Evolutionary conservation across 257 asterid species (phyloP).

Genomic region (Rauvolfia tetraphylla): DNA sequence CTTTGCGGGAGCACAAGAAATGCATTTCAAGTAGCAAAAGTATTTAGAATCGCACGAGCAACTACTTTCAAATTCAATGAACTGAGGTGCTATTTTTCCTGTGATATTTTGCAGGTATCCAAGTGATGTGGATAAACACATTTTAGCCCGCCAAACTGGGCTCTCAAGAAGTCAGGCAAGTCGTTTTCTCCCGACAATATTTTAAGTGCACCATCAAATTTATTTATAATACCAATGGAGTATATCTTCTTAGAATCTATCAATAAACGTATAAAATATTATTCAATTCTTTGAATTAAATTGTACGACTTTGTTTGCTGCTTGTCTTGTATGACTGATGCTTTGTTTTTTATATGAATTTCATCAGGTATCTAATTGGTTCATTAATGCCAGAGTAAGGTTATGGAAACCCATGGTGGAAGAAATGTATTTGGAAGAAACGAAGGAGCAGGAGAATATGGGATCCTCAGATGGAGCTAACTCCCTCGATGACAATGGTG

Average conservation of each 20-base stretch:
- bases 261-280: conserved; percentile 8
- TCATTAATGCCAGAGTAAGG: conserved; percentile 90
- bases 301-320: conserved; percentile 5
- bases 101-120: conserved; percentile 66
- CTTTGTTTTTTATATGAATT: neutral
- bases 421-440: conserved; percentile 88
- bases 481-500: conserved; percentile 19
- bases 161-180: conserved; percentile 97
- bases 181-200: conserved; percentile 29
- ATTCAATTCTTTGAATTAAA: neutral
- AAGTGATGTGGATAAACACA: conserved; percentile 96
- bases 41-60: conserved; percentile 2
- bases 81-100: neutral
- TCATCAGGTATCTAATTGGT: conserved; percentile 88
- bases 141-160: conserved; percentile 94
- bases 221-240: conserved; percentile 27
- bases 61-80: neutral
- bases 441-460: conserved; percentile 45
- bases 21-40: conserved; percentile 6
- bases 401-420: conserved; percentile 99
- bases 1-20: neutral
- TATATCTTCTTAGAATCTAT: conserved; percentile 31
- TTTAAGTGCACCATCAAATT: conserved; percentile 18
- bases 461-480: conserved; percentile 20
- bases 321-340: conserved; percentile 18